Evolutionary conservation across 78 protist genomes (phyloP).

Genomic region (Bodo saltans): DNA sequence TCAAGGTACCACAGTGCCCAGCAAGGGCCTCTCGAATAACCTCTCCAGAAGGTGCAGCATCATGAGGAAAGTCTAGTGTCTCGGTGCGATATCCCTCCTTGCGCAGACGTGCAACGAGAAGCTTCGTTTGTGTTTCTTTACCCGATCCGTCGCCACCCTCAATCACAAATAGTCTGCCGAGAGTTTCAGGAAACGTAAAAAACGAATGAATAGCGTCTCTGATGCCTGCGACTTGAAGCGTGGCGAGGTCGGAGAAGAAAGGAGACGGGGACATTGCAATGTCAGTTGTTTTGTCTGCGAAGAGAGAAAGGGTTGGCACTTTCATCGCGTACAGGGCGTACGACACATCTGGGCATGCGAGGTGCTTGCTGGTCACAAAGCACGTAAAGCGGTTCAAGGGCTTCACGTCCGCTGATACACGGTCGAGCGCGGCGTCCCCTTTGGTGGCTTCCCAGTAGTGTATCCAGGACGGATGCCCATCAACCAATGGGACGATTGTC

Average conservation of each 20-base stretch:
- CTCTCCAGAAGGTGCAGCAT: conserved; percentile 13
- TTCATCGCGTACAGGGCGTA: background rate
- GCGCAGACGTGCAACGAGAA: conserved; percentile 7
- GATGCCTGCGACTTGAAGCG: too few relatives aligned
- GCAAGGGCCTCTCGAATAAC: conserved; percentile 14
- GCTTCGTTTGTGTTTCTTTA: conserved; percentile 31
- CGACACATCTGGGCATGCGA: background rate
- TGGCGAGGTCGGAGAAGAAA: too few relatives aligned
- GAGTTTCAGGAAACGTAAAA: background rate
- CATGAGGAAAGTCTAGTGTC: conserved; percentile 39
- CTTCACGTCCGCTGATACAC: too few relatives aligned
- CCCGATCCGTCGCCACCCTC: conserved; percentile 50
- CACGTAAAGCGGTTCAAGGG: too few relatives aligned
- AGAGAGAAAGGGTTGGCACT: background rate
- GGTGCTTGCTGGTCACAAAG: too few relatives aligned
- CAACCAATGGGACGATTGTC: too few relatives aligned
- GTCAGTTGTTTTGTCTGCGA: too few relatives aligned
- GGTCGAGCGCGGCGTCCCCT: too few relatives aligned
- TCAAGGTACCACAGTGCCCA: conserved; percentile 19
- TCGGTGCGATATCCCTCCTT: conserved; percentile 1
- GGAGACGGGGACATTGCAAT: too few relatives aligned
- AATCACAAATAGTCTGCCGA: conserved; percentile 21
- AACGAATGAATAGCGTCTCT: background rate
- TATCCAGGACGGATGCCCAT: too few relatives aligned
- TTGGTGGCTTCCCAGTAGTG: too few relatives aligned